Evolutionary conservation across 1,284 basidiomycete species (phyloP), one percentile per base, ranked within the genome.

Genomic region (Xanthoconium separans): DNA sequence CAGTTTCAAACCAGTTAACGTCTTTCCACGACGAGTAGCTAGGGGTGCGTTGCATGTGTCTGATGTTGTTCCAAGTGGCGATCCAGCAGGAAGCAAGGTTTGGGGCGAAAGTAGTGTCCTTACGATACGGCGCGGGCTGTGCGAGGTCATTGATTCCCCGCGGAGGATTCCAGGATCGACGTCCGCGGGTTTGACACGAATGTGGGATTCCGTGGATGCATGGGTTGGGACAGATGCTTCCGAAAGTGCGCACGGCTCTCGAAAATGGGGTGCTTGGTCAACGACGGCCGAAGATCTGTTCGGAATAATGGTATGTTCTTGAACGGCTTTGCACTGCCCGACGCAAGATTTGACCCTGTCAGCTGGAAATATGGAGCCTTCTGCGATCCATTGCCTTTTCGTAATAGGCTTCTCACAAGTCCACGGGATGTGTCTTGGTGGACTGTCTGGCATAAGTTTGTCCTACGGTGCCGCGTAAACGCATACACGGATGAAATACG

Each of bases 1-100:
- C 30, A 81, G 54, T 24, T 70, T 61, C 37, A 86, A 65, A 4
- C 75, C 71, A 31, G 77, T 64, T 16, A 77, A 58, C 41, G 72
- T 71, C 63, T 75, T 78, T 39, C 85, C 84, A 54, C 85, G 75
- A 15, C 82, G 81, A 49, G 73, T 65, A 49, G 84, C 82, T 37
- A 80, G 67, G 29, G 75, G 54, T 37, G 65, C 70, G 15, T 67
- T 64, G 16, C 71, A 34, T 16, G 42, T 34, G 37, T 24, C 29
- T 54, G 47, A 51, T 27, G 43, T 40, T n/a, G 42, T 50, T 36
- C 37, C 34, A 27, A 20, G 47, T 20, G n/a, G 33, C 1, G 37
- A 18, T 24, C 34, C 47, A 49, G 52, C 37, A 33, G 45, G 44
- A 54, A 41, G 45, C 2, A 46, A 33, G 20, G 47, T n/a, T 18